A percentile compares a stretch with the other conserved stretches of the same genome.
Evolutionary conservation across 768 basidiomycete genomes (phyloP).

Genomic region (Lactarius akahatsu): DNA sequence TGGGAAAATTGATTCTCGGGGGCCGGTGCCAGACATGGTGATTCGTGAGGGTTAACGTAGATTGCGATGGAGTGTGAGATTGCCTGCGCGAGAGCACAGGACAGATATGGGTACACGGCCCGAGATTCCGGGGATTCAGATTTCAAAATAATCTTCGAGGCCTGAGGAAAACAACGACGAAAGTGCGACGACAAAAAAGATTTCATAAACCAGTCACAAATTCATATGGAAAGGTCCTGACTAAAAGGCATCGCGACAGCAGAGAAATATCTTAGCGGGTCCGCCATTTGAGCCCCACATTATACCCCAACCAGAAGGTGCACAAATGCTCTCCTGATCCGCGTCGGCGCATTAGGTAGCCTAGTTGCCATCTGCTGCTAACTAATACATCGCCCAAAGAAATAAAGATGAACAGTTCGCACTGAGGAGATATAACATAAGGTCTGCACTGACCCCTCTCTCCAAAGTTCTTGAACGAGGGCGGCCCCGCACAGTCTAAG

Average conservation of each 20-base stretch:
- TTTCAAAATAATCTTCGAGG: too few relatives aligned
- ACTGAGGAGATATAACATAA: background rate
- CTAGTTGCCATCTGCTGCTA: background rate
- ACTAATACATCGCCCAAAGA: background rate
- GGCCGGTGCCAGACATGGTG: slow-evolving; percentile 84
- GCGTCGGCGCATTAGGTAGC: background rate
- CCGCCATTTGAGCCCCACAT: background rate
- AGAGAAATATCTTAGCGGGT: background rate
- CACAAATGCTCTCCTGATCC: background rate
- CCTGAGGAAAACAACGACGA: too few relatives aligned
- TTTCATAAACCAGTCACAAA: too few relatives aligned
- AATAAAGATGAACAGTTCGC: background rate
- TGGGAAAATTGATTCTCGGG: slow-evolving; percentile 92
- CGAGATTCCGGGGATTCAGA: slow-evolving; percentile 3
- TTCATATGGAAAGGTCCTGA: too few relatives aligned
- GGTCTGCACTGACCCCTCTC: background rate
- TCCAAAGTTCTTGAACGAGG: background rate
- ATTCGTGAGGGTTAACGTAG: background rate
- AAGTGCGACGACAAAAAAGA: background rate
- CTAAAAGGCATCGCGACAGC: too few relatives aligned
- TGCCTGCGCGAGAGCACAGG: background rate
- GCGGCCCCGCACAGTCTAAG: slow-evolving; percentile 33
- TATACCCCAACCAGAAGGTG: background rate
- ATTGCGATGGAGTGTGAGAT: background rate
- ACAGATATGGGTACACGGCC: slow-evolving; percentile 8